Percentiles rank a stretch among this genome's conserved stretches.
Conservation (phyloP, 805 yeast genomes). For the Starmera pachycereana region DNA sequence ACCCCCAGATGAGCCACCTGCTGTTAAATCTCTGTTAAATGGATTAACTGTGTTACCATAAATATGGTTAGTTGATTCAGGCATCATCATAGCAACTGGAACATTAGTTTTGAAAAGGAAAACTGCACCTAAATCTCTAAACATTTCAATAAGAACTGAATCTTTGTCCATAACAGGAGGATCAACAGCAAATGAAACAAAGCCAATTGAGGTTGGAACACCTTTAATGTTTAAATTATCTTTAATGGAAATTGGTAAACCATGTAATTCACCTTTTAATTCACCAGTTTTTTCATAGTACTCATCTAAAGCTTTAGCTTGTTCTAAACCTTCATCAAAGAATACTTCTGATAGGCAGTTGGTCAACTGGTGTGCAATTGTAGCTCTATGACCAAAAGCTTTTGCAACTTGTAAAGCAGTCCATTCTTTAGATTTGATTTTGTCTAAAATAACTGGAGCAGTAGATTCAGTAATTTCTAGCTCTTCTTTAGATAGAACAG, state of each 20-base stretch:
- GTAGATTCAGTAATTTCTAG: slow-evolving; percentile 21
- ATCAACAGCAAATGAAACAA: slow-evolving; percentile 31
- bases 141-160: slow-evolving; percentile 28
- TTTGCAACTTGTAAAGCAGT: slow-evolving; percentile 34
- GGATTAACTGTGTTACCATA: slow-evolving; percentile 40
- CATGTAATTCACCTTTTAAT: slow-evolving; percentile 56
- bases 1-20: slow-evolving; percentile 48
- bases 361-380: slow-evolving; percentile 45
- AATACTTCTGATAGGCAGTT: slow-evolving; percentile 29
- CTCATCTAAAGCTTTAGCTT: slow-evolving; percentile 46
- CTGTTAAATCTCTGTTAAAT: slow-evolving; percentile 28
- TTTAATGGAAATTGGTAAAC: slow-evolving; percentile 55
- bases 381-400: slow-evolving; percentile 51
- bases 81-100: slow-evolving; percentile 41
- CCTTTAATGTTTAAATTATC: slow-evolving; percentile 32
- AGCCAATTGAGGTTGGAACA: slow-evolving; percentile 38
- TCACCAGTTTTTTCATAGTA: slow-evolving; percentile 36
- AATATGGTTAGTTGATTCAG: slow-evolving; percentile 34
- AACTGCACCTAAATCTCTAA: slow-evolving; percentile 40
- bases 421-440: slow-evolving; percentile 24
- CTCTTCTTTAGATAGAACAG: slow-evolving; percentile 24
- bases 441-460: slow-evolving; percentile 11
- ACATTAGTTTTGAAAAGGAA: slow-evolving; percentile 44
- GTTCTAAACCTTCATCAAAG: slow-evolving; percentile 43
- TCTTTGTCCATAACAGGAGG: slow-evolving; percentile 25